Conservation (phyloP, 1,139 yeast genomes). For the Arxiozyma heterogenica region DNA sequence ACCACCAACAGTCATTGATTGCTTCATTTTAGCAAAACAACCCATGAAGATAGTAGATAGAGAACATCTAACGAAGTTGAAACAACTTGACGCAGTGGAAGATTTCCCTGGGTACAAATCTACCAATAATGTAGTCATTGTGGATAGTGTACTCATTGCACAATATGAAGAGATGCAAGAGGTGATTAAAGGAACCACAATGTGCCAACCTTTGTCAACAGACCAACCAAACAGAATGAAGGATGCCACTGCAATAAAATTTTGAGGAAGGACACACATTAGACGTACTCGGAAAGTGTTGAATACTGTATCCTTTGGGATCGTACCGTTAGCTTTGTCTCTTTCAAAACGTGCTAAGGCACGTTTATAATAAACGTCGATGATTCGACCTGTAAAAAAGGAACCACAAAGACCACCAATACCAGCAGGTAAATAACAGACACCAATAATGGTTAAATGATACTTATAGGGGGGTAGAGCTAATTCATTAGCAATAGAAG, state of each 20-base stretch:
- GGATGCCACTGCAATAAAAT: conserved; percentile 32
- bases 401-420: conserved; percentile 47
- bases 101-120: conserved; percentile 52
- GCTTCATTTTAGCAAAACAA: conserved; percentile 48
- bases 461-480: conserved; percentile 41
- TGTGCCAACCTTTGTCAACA: conserved; percentile 39
- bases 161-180: conserved; percentile 47
- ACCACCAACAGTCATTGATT: conserved; percentile 49
- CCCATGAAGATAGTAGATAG: conserved; percentile 56
- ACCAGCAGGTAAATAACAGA: conserved; percentile 56
- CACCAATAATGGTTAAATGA: conserved; percentile 47
- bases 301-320: conserved; percentile 28
- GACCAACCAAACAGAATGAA: conserved; percentile 65
- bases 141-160: conserved; percentile 43
- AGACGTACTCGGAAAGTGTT: conserved; percentile 44
- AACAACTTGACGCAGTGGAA: conserved; percentile 53
- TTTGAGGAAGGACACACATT: conserved; percentile 33
- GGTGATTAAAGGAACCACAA: conserved; percentile 48
- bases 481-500: conserved; percentile 52
- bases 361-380: conserved; percentile 39
- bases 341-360: conserved; percentile 15
- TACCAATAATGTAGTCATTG: conserved; percentile 47
- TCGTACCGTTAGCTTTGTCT: conserved; percentile 21
- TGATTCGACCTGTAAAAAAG: conserved; percentile 38
- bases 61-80: conserved; percentile 53